Base-by-base conservation (phyloP, 2,329 filamentous ascomycete species). In the Phymatotrichopsis omnivora region DNA sequence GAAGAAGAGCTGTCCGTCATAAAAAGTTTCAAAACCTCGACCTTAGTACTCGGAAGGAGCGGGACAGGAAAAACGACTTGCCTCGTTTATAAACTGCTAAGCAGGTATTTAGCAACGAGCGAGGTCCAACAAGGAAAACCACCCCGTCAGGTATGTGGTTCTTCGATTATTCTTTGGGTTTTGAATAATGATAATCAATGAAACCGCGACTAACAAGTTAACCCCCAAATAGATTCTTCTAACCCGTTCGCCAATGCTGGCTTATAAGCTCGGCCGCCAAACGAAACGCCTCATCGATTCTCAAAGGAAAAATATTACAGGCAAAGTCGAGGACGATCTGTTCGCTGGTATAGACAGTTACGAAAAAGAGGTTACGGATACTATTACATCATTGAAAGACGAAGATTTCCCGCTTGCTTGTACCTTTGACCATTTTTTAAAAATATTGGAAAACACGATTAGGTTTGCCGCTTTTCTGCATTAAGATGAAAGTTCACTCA, bases 11-110 rank as follows among this genome's bases (percentile, higher is more conserved):
- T 55, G 3, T 40, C 55, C 3, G 57, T 61, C 23, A 57, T 63
- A 7, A 49, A 47, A 4, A 57, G 62, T 37, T 57, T 56, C 12
- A 44, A 49, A 11, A 59, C 57, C 11, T 51, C 60, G 7, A 60
- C 45, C 10, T 41, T 63, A 25, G 61, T 63, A 11, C 28, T 62
- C 16, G 61, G 61, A 14, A 48, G 61, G 44, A 62, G 61, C 29
- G 61, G 61, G 14, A 63, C 61, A 0, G 61, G 61, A 3, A 63
- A 63, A 37, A 63, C 61, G 1, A 61, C 60, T 1, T 63, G 61
- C 30, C 46, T 63, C 1, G 32, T 62, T 7, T 62, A 58, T 30
- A 62, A 63, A 30, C 42, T 63, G 11, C 24, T 61, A 5, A 51
- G 54, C 7, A 61, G 56, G 39, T 59, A 60, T 25, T 33, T 55